Conservation (phyloP, 2,329 filamentous ascomycete genomes). For the Xenosphaeropsis pyriputrescens region DNA sequence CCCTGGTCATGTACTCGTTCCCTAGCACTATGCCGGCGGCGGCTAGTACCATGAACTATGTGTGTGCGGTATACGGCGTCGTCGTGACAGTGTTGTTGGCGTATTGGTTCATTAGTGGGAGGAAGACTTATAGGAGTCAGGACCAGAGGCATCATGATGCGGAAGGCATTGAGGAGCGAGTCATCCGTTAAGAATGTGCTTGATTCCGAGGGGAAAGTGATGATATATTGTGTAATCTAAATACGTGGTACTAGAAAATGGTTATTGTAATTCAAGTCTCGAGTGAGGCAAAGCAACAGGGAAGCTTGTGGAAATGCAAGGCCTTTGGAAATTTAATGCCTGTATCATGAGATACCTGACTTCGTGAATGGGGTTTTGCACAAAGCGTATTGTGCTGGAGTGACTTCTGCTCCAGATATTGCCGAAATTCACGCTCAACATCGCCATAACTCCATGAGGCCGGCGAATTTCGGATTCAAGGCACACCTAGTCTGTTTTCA, state of each 20-base stretch:
- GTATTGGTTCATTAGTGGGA: slow-evolving; percentile 15
- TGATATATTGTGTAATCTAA: neutral
- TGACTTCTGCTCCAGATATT: no score
- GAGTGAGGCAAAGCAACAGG: no score
- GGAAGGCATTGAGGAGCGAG: neutral
- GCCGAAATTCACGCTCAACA: no score
- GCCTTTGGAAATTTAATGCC: no score
- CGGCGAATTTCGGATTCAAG: no score
- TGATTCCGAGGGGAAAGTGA: neutral
- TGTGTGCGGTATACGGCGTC: slow-evolving; percentile 15
- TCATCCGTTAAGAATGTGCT: neutral
- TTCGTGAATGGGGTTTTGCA: no score
- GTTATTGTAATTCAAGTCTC: neutral
- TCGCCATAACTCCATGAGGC: no score
- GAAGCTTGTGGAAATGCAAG: no score
- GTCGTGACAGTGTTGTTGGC: slow-evolving; percentile 9
- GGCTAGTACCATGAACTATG: slow-evolving; percentile 18
- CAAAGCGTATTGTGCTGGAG: no score
- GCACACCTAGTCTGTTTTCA: no score
- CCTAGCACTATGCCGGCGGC: slow-evolving; percentile 17
- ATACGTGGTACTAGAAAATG: neutral
- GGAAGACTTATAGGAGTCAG: slow-evolving; percentile 11
- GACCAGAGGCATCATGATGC: slow-evolving; percentile 8
- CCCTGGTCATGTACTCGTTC: slow-evolving; percentile 37
- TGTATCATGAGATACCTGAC: no score